phyloP scores from a whole-genome alignment of 2,329 filamentous ascomycete species.

The Dactylella cylindrospora region DNA sequence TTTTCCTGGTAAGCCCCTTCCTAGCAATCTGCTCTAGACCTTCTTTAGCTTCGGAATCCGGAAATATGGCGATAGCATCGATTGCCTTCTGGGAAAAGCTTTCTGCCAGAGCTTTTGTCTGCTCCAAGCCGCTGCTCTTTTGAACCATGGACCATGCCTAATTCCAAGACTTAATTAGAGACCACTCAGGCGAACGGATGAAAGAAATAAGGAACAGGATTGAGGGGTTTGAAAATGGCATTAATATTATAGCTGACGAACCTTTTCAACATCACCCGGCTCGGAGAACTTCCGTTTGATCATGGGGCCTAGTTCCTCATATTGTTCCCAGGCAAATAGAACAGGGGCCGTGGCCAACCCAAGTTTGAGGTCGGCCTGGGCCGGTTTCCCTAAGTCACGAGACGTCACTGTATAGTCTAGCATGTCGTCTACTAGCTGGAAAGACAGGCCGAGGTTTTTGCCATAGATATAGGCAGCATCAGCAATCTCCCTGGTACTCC shows the following conservation, averaged over 20 bases:
- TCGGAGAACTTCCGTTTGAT: conserved; percentile 87
- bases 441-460: conserved; percentile 88
- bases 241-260: conserved; percentile 56
- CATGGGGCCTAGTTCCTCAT: conserved; percentile 77
- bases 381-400: conserved; percentile 86
- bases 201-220: conserved; percentile 52
- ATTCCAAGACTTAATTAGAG: background rate
- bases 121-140: conserved; percentile 72
- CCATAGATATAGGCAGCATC: conserved; percentile 91
- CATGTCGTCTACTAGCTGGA: conserved; percentile 97
- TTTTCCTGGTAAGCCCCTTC: conserved; percentile 57
- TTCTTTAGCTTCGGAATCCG: conserved; percentile 90
- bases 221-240: conserved; percentile 54
- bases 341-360: conserved; percentile 91
- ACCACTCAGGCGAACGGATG: background rate
- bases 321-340: conserved; percentile 91
- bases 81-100: conserved; percentile 89
- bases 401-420: conserved; percentile 89
- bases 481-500: conserved; percentile 73
- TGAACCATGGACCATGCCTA: conserved; percentile 42
- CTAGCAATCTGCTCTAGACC: conserved; percentile 90
- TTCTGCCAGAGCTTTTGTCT: conserved; percentile 85
- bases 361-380: conserved; percentile 88
- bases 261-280: conserved; percentile 80
- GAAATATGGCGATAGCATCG: conserved; percentile 77